These are phyloP conservation scores for Rhizophagus prolifer DNA, from an alignment of 192 early-diverging fungal genomes.

Conservation along the genomic window DNA sequence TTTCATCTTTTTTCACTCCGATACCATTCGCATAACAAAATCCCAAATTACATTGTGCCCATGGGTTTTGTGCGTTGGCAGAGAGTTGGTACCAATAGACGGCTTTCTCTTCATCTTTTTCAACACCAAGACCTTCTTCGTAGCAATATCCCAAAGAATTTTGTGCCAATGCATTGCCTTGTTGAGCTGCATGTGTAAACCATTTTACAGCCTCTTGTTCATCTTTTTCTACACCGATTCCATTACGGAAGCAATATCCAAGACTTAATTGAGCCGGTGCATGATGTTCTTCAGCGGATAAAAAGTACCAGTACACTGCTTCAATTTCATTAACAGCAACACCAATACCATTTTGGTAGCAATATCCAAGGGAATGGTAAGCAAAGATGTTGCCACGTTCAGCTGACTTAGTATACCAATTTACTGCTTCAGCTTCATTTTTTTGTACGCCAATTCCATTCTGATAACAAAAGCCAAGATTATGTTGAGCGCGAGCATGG, in stretches of 20 bases:
- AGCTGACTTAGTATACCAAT: conserved; percentile 58
- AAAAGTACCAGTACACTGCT: conserved; percentile 61
- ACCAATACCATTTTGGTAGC: conserved; percentile 65
- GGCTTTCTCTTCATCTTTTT: conserved; percentile 50
- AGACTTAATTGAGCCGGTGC: conserved; percentile 62
- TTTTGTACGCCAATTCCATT: conserved; percentile 77
- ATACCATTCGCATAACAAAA: conserved; percentile 71
- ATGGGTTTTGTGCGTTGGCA: conserved; percentile 66
- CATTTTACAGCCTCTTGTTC: conserved; percentile 63
- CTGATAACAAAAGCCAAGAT: conserved; percentile 85
- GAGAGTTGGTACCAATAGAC: conserved; percentile 58
- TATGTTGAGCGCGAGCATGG: conserved; percentile 59
- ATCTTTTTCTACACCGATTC: conserved; percentile 62
- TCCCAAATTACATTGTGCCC: conserved; percentile 76
- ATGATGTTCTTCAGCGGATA: conserved; percentile 60
- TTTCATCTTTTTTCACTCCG: conserved; percentile 57
- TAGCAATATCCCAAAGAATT: conserved; percentile 75
- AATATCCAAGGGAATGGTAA: conserved; percentile 59
- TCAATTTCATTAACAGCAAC: conserved; percentile 49
- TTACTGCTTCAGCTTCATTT: conserved; percentile 48
- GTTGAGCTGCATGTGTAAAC: conserved; percentile 58
- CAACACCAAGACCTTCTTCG: conserved; percentile 69
- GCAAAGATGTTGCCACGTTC: conserved; percentile 60
- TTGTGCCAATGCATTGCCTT: conserved; percentile 69
- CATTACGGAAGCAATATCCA: conserved; percentile 65